Evolutionary conservation across 2,329 filamentous ascomycete genomes (phyloP).

Genomic region (Hirsutella rhossiliensis): DNA sequence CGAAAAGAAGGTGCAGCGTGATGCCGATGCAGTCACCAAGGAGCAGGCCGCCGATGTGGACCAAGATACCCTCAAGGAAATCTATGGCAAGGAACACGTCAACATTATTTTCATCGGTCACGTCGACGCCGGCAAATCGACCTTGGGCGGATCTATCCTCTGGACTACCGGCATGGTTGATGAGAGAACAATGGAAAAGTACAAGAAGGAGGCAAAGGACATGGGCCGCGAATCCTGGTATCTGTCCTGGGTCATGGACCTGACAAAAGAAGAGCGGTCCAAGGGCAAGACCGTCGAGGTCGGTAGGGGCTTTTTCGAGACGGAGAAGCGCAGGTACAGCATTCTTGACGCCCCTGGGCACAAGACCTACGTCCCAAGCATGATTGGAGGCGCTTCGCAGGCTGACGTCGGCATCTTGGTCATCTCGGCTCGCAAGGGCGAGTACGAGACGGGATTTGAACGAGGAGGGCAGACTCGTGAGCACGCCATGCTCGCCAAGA

Average conservation of each 20-base stretch:
- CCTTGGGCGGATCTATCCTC: slow-evolving; percentile 83
- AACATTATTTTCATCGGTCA: slow-evolving; percentile 98
- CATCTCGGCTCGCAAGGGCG: slow-evolving; percentile 91
- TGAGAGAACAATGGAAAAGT: slow-evolving; percentile 95
- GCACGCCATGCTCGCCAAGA: slow-evolving; percentile 96
- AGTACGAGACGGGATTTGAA: slow-evolving; percentile 98
- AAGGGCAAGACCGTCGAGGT: slow-evolving; percentile 99
- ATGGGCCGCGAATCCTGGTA: slow-evolving; percentile 97
- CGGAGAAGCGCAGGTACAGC: slow-evolving; percentile 89
- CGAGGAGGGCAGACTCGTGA: slow-evolving; percentile 91
- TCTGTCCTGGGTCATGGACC: slow-evolving; percentile 92
- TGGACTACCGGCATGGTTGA: slow-evolving; percentile 98
- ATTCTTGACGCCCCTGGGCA: slow-evolving; percentile 95
- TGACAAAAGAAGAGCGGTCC: slow-evolving; percentile 89
- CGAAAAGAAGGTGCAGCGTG: slow-evolving; percentile 44
- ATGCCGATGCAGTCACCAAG: slow-evolving; percentile 73
- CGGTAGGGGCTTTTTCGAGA: slow-evolving; percentile 91
- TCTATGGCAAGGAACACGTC: slow-evolving; percentile 86
- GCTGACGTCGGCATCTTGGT: slow-evolving; percentile 91
- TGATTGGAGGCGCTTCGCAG: slow-evolving; percentile 93
- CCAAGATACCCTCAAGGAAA: slow-evolving; percentile 70
- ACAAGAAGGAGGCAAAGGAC: slow-evolving; percentile 93
- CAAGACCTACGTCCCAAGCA: slow-evolving; percentile 95
- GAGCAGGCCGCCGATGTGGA: slow-evolving; percentile 67
- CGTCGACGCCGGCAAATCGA: slow-evolving; percentile 97